phyloP scores from a whole-genome alignment of 176 grass and related monocot species.

The Puya raimondii region DNA sequence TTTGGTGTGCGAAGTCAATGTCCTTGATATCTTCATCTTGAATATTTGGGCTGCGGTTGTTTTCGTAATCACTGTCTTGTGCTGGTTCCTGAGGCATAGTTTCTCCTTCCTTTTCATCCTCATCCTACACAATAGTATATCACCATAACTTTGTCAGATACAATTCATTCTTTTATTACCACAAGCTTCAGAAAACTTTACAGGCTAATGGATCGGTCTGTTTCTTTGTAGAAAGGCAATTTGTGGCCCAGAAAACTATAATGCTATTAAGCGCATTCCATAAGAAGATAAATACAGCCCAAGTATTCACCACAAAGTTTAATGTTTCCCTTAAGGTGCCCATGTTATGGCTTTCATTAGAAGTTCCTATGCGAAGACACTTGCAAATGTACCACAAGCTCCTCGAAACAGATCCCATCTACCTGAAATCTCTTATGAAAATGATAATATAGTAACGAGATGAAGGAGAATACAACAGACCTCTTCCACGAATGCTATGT shows the following conservation, averaged over 20 bases:
- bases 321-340: too few species aligned
- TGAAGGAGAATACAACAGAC: slow-evolving; percentile 26
- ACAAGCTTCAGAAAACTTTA: slow-evolving; percentile 6
- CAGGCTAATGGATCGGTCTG: too few species aligned
- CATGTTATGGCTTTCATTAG: too few species aligned
- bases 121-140: slow-evolving; percentile 42
- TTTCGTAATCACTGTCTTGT: slow-evolving; percentile 17
- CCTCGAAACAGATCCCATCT: too few species aligned
- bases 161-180: slow-evolving; percentile 21
- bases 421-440: too few species aligned
- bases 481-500: slow-evolving; percentile 28
- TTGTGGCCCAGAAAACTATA: too few species aligned
- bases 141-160: slow-evolving; percentile 22
- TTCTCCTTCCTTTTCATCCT: slow-evolving; percentile 24
- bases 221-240: too few species aligned
- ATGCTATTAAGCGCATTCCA: too few species aligned
- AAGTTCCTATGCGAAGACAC: too few species aligned
- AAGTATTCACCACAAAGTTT: too few species aligned
- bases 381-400: too few species aligned
- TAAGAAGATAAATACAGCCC: too few species aligned
- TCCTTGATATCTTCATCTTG: slow-evolving; percentile 13
- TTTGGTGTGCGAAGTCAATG: slow-evolving; percentile 8
- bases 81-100: slow-evolving; percentile 10
- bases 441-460: slow-evolving; percentile 9
- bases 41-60: slow-evolving; percentile 12